phyloP scores from a whole-genome alignment of 441 rosid genomes.

The Aquilaria agallochum region DNA sequence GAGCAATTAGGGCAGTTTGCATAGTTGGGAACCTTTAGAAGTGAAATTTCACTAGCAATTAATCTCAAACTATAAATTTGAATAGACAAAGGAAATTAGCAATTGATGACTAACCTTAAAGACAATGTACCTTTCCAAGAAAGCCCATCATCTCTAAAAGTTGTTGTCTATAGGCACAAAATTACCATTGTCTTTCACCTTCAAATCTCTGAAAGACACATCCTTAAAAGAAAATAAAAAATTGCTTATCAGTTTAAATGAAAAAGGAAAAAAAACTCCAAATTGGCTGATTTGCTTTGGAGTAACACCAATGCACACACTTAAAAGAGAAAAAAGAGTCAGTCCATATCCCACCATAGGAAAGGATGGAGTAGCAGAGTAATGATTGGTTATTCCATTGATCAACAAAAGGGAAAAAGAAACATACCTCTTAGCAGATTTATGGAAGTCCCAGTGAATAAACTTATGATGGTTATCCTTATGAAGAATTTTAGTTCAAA shows the following conservation, averaged over 20 bases:
- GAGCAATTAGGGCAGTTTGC: too few relatives aligned
- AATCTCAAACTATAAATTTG: too few relatives aligned
- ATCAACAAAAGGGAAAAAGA: constrained; percentile 5
- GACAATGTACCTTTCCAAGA: too few relatives aligned
- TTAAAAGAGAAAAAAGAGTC: constrained; percentile 14
- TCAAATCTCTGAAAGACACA: constrained; percentile 66
- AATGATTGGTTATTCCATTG: constrained; percentile 1
- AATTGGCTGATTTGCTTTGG: constrained; percentile 89
- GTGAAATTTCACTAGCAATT: too few relatives aligned
- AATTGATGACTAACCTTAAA: too few relatives aligned
- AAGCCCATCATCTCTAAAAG: too few relatives aligned
- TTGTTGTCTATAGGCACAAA: too few relatives aligned
- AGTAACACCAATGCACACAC: constrained; percentile 12
- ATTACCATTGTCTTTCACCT: constrained; percentile 11
- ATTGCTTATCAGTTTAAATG: constrained; percentile 8
- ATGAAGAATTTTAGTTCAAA: constrained; percentile 69
- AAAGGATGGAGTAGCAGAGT: not conserved
- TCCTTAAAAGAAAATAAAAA: constrained; percentile 32
- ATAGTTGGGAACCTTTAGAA: too few relatives aligned
- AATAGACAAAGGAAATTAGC: too few relatives aligned
- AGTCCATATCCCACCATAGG: constrained; percentile 11
- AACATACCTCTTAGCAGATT: constrained; percentile 88
- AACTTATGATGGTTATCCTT: constrained; percentile 78
- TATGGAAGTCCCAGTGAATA: constrained; percentile 99
- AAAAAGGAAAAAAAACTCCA: not conserved